A percentile compares a stretch with the other conserved stretches of the same genome.
Conservation (phyloP, 805 yeast species). For the Candida wancherniae region DNA sequence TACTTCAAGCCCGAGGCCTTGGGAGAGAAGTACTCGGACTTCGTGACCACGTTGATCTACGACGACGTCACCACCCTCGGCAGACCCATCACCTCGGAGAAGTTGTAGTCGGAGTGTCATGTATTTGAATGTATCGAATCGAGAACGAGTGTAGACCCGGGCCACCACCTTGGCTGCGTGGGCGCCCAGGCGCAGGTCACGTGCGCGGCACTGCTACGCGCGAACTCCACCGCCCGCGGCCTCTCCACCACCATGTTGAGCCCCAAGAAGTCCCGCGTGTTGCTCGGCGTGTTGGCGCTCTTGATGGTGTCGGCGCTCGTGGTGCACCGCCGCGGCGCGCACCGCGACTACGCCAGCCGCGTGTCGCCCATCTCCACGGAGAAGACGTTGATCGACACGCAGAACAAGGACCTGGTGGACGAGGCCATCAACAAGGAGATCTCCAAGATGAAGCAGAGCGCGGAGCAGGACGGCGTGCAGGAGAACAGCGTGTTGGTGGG, state of each 20-base stretch:
- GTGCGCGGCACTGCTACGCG: neutral
- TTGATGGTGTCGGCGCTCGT: conserved; percentile 17
- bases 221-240: too few relatives aligned
- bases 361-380: conserved; percentile 4
- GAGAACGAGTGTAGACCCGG: too few relatives aligned
- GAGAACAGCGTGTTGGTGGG: conserved; percentile 11
- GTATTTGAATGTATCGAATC: neutral
- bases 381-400: conserved; percentile 28
- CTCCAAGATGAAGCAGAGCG: conserved; percentile 18
- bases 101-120: conserved; percentile 21
- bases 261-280: conserved; percentile 4
- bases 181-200: neutral
- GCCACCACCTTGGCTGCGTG: too few relatives aligned
- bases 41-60: conserved; percentile 70
- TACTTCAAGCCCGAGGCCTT: conserved; percentile 69
- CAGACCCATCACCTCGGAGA: conserved; percentile 39
- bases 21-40: conserved; percentile 70
- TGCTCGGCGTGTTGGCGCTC: conserved; percentile 6
- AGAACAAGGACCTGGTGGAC: conserved; percentile 33
- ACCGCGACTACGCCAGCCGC: conserved; percentile 29
- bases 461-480: too few relatives aligned
- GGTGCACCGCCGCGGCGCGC: conserved; percentile 29
- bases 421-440: conserved; percentile 38
- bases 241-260: conserved; percentile 4
- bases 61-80: conserved; percentile 62